phyloP scores from a whole-genome alignment of 2,329 filamentous ascomycete genomes.

The Rhynchosporium secalis region DNA sequence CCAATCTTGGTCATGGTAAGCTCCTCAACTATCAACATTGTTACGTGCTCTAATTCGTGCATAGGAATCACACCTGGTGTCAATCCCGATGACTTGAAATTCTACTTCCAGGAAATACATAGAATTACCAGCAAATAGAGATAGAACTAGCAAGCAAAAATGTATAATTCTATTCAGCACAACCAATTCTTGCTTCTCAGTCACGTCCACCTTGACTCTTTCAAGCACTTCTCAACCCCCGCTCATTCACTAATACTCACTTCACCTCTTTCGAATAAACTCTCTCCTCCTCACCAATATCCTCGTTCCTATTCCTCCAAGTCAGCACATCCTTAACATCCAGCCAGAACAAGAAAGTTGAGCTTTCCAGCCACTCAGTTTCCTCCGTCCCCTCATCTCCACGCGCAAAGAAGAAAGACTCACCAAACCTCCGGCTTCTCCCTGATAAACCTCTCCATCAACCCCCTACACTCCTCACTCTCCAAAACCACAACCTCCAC shows the following conservation, averaged over 20 bases:
- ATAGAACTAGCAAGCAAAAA: background rate
- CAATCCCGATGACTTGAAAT: constrained; percentile 87
- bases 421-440: constrained; percentile 71
- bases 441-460: constrained; percentile 73
- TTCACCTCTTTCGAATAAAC: constrained; percentile 43
- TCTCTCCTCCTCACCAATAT: constrained; percentile 53
- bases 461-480: constrained; percentile 60
- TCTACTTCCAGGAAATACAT: constrained; percentile 93
- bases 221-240: background rate
- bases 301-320: constrained; percentile 52
- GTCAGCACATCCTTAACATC: background rate
- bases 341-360: too few relatives aligned
- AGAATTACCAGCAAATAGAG: constrained; percentile 52
- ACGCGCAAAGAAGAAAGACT: constrained; percentile 37
- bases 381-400: background rate
- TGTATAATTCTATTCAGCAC: background rate
- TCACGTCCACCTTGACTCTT: too few relatives aligned
- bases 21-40: constrained; percentile 17
- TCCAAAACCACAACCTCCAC: constrained; percentile 73
- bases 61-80: constrained; percentile 91
- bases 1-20: constrained; percentile 91
- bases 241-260: constrained; percentile 5
- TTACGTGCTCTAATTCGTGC: background rate
- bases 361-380: too few relatives aligned
- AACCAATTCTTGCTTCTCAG: too few relatives aligned